phyloP scores from a whole-genome alignment of 208 protist genomes.

The Herpetomonas samuelpessoai region DNA sequence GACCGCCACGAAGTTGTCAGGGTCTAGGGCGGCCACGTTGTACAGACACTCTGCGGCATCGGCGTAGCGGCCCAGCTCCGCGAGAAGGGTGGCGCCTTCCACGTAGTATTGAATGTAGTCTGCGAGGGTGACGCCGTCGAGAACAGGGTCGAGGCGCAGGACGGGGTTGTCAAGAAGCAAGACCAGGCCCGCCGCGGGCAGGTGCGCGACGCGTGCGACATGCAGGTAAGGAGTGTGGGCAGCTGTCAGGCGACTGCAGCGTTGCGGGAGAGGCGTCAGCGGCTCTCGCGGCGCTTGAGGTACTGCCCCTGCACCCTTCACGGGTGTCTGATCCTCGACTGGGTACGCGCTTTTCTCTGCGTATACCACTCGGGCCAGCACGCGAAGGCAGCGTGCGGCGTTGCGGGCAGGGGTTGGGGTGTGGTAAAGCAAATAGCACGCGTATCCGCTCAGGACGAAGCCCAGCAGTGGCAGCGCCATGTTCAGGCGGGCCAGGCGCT shows the following conservation, averaged over 20 bases:
- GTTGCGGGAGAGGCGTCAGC: slow-evolving; percentile 9
- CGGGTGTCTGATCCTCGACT: not conserved
- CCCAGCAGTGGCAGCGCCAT: not conserved
- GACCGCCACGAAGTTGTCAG: not conserved
- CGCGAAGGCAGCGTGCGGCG: not conserved
- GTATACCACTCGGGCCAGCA: not conserved
- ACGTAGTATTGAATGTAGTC: slow-evolving; percentile 50
- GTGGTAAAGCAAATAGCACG: not conserved
- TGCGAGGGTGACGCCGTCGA: slow-evolving; percentile 31
- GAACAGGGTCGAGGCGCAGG: slow-evolving; percentile 21
- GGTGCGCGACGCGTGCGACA: slow-evolving; percentile 13
- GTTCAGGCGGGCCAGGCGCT: not conserved
- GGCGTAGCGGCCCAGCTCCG: slow-evolving; percentile 23
- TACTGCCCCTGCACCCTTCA: not conserved
- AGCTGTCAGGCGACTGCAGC: slow-evolving; percentile 17
- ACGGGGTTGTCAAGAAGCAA: slow-evolving; percentile 33
- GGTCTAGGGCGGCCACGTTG: slow-evolving; percentile 10
- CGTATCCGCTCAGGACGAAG: not conserved
- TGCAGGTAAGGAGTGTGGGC: slow-evolving; percentile 38
- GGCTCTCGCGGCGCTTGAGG: not conserved
- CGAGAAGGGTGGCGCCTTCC: slow-evolving; percentile 42
- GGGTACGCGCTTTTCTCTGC: too few species aligned
- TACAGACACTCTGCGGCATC: slow-evolving; percentile 36
- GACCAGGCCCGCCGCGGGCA: slow-evolving; percentile 24
- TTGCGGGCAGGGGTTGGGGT: not conserved